Conservation (phyloP, 768 basidiomycete species). For the Tylopilus sp. region DNA sequence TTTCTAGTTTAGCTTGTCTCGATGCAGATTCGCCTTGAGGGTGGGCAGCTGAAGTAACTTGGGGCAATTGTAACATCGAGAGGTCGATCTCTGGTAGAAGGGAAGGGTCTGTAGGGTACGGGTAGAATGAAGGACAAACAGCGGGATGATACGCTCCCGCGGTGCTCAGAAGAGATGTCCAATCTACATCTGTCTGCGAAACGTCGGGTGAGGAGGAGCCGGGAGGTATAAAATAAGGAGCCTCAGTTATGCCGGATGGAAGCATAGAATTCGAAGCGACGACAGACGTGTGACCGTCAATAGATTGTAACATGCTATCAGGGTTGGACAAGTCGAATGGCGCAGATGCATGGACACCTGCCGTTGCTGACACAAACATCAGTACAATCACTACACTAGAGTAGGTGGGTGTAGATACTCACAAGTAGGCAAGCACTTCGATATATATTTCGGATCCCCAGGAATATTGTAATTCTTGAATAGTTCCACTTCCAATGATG, state of each 20-base stretch:
- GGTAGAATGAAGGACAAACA: neutral
- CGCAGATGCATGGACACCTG: neutral
- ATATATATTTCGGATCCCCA: neutral
- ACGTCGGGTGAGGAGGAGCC: slow-evolving; percentile 1
- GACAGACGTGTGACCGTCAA: neutral
- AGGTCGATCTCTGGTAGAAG: slow-evolving; percentile 25
- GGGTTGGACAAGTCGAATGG: neutral
- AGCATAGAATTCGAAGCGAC: neutral
- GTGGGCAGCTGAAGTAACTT: neutral
- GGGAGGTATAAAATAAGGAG: neutral
- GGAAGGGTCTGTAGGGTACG: neutral
- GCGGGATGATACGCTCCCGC: neutral
- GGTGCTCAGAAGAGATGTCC: slow-evolving; percentile 13
- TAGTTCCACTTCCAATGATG: slow-evolving; percentile 33
- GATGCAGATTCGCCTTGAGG: slow-evolving; percentile 1
- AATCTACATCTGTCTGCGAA: slow-evolving; percentile 5
- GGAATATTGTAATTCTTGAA: slow-evolving; percentile 28
- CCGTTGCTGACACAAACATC: neutral
- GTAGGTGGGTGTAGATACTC: neutral
- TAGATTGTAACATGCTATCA: slow-evolving; percentile 7
- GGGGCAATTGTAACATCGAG: slow-evolving; percentile 23
- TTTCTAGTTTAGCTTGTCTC: slow-evolving; percentile 19
- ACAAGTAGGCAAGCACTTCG: neutral
- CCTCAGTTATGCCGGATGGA: neutral
- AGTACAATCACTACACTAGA: neutral